Evolutionary conservation across 805 yeast species (phyloP).

Genomic region (Candida boleticola): DNA sequence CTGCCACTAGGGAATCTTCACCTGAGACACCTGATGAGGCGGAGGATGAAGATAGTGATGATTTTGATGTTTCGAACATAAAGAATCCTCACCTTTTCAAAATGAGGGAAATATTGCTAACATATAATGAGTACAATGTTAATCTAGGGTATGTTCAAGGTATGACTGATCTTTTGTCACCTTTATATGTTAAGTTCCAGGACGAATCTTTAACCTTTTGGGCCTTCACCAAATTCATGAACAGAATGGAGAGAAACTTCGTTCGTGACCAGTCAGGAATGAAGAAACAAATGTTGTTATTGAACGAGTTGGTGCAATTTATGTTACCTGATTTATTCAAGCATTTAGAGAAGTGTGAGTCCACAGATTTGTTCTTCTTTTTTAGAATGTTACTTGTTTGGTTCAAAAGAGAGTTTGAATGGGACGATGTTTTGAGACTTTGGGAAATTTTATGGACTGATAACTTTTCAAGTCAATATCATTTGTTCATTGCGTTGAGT

Average conservation of each 20-base stretch:
- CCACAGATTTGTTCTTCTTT: constrained; percentile 87
- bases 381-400: constrained; percentile 94
- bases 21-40: constrained; percentile 34
- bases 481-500: constrained; percentile 82
- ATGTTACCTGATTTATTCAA: constrained; percentile 83
- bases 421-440: constrained; percentile 71
- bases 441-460: constrained; percentile 96
- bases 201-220: constrained; percentile 85
- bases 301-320: constrained; percentile 83
- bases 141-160: constrained; percentile 97
- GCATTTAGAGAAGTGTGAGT: constrained; percentile 84
- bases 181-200: constrained; percentile 61
- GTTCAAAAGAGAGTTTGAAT: constrained; percentile 88
- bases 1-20: constrained; percentile 23
- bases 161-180: constrained; percentile 91
- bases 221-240: constrained; percentile 87
- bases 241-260: constrained; percentile 92
- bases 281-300: constrained; percentile 78
- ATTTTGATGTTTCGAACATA: constrained; percentile 62
- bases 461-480: constrained; percentile 80
- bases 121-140: constrained; percentile 80
- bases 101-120: constrained; percentile 74
- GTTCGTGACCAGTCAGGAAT: constrained; percentile 91
- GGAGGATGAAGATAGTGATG: constrained; percentile 39
- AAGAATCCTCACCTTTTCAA: constrained; percentile 70